Evolutionary conservation across 495 filamentous ascomycete species (phyloP), one percentile per base, ranked within the genome.

Genomic region (Xylaria nigripes): DNA sequence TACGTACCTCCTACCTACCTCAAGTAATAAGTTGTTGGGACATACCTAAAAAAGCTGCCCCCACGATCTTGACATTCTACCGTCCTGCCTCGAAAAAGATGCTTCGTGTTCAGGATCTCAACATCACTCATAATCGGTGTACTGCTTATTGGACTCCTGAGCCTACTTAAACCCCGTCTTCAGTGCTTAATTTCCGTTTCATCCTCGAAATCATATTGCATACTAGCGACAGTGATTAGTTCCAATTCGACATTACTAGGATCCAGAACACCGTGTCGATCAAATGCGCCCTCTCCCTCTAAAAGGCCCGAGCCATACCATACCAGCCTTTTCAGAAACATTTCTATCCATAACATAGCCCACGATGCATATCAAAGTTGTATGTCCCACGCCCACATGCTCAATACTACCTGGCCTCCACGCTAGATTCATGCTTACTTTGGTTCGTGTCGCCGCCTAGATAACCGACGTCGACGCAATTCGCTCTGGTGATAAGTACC

Each of bases 381-480:
- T 57, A 55, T 38, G 52, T 61, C 49, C 48, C 45, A 38, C 27
- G 23, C 36, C 46, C 23, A 36, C 46, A 25, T 24, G 38, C 27
- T 45, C 25, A 2, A 25, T 45, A 15, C n/a, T 16, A 32, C 19
- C n/a, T n/a, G 12, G 27, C 19, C 3, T 3, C 45, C 24, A 19
- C 21, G n/a, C 16, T 22, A 10, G 21, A 25, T 43, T 13, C 36
- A 36, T 43, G 46, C 41, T 47, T 51, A 47, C 49, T 21, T 27
- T 25, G 55, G 60, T 5, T 57, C 30, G 49, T 24, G 32, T 1
- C 43, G 19, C 13, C 44, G 41, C 13, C 45, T 53, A 65, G 62
- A 65, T 67, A 48, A 57, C 60, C 50, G 49, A 63, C 45, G 64
- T 67, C 15, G 62, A 65, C 48, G 64, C 64, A 49, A 58, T 67